Conservation (phyloP, 225 moss, liverwort and hornwort species). For the Asterella californica region DNA sequence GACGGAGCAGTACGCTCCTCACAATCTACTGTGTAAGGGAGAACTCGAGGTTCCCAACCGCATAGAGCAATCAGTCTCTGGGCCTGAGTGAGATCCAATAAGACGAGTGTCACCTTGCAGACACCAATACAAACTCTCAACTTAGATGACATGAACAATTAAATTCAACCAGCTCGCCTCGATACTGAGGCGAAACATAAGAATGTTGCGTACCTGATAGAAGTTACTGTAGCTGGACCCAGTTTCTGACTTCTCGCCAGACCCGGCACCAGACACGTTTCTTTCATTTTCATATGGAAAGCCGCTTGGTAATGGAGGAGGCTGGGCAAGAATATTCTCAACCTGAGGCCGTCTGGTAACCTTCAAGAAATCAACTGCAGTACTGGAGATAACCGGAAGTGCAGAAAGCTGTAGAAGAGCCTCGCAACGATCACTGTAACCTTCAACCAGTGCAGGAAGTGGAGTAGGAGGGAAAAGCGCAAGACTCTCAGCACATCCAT, state of each 20-base stretch:
- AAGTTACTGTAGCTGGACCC: slow-evolving; percentile 52
- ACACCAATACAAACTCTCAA: neutral
- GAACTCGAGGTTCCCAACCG: slow-evolving; percentile 90
- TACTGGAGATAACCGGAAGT: slow-evolving; percentile 72
- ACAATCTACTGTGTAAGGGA: slow-evolving; percentile 81
- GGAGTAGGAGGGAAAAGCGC: slow-evolving; percentile 86
- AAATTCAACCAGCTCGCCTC: neutral
- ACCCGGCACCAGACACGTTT: slow-evolving; percentile 46
- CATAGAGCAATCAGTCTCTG: slow-evolving; percentile 85
- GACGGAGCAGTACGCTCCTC: slow-evolving; percentile 51
- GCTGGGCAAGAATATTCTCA: slow-evolving; percentile 67
- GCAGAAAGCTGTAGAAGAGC: slow-evolving; percentile 78
- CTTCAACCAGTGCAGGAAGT: slow-evolving; percentile 53
- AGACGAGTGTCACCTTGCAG: neutral
- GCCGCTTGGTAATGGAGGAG: slow-evolving; percentile 31
- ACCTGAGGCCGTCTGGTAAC: slow-evolving; percentile 57
- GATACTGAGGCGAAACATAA: too few relatives aligned
- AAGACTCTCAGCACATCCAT: slow-evolving; percentile 73
- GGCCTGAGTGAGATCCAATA: slow-evolving; percentile 40
- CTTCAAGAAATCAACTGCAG: slow-evolving; percentile 65
- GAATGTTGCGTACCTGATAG: slow-evolving; percentile 48
- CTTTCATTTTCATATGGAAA: slow-evolving; percentile 29
- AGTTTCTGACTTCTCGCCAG: slow-evolving; percentile 52
- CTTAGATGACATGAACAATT: neutral
- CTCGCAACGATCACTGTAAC: slow-evolving; percentile 72